phyloP scores from a whole-genome alignment of 2,329 filamentous ascomycete species.

The Fusarium setosum region DNA sequence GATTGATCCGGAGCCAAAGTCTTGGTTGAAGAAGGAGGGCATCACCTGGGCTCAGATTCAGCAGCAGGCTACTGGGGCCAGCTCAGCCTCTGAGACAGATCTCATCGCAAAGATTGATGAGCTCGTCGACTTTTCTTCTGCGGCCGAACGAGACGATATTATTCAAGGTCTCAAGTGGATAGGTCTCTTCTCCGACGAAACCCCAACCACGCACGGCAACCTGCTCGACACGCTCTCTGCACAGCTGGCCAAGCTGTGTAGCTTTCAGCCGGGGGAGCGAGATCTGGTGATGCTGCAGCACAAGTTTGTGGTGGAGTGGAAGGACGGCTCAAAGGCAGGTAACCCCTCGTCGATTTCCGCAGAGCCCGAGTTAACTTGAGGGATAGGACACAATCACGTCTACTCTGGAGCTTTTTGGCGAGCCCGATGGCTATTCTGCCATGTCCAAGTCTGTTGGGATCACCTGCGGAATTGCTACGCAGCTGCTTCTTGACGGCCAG shows the following conservation, averaged over 20 bases:
- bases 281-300: constrained; percentile 16
- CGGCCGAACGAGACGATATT: constrained; percentile 56
- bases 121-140: constrained; percentile 69
- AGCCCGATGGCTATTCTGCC: constrained; percentile 72
- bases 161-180: constrained; percentile 48
- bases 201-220: constrained; percentile 67
- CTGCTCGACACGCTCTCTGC: neutral
- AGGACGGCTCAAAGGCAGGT: constrained; percentile 62
- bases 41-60: constrained; percentile 40
- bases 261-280: neutral
- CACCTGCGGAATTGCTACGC: constrained; percentile 73
- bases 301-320: constrained; percentile 63
- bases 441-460: constrained; percentile 78
- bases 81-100: constrained; percentile 50
- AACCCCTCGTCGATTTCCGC: neutral
- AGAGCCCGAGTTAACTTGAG: neutral
- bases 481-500: constrained; percentile 67
- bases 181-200: constrained; percentile 62
- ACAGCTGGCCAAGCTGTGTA: neutral
- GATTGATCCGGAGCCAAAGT: constrained; percentile 50
- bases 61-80: constrained; percentile 18
- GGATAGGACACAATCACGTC: constrained; percentile 63
- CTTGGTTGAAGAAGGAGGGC: constrained; percentile 30
- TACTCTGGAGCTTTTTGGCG: constrained; percentile 74
- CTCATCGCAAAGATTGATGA: constrained; percentile 70